Evolutionary conservation across 2,329 filamentous ascomycete species (phyloP), one percentile per base, ranked within the genome.

Genomic region (Ophiocordyceps robertsii): DNA sequence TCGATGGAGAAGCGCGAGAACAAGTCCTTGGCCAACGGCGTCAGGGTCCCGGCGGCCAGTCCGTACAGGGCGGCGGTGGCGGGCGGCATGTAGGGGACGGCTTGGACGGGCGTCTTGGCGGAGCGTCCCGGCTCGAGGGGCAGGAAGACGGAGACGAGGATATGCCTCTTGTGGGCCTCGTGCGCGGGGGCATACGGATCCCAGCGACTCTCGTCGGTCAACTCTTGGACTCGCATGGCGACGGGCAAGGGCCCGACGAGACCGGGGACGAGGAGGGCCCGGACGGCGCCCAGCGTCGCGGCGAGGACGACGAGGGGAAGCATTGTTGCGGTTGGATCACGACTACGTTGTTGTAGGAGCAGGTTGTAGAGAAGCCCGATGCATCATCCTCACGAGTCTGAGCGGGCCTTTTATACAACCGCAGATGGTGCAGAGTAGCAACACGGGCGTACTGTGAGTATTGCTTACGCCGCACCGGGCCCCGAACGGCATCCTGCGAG

Each of bases 161-260:
- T 32, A 2, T 39, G 35, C 8, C 42, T 37, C 2, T 6, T 14
- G 12, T 48, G 46, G 14, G 36, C 43, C 27, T 30, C 38, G 8
- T 48, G 37, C 29, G 39, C 30, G 14, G 49, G 44, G 17, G 51
- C 46, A 19, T 46, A 51, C 3, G 47, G 47, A 30, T 53, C 51
- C 43, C 41, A 44, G 41, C 51, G 46, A 27, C 35, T 40, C 38
- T 44, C n/a, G 40, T 53, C 51, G 6, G 41, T 47, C 14, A 53
- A 44, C 16, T 41, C 29, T 35, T 49, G 45, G 37, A 49, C 47
- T 27, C 42, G 38, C 42, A 32, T 32, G 14, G 29, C 43, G 36
- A 36, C 46, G 21, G 2, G 48, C 40, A 27, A 52, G 44, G 41
- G 31, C 6, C 42, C 42, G 12, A 24, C 9, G 6, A 32, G 38